These are phyloP conservation scores for Saccharomycopsis sp. DNA, from an alignment of 805 yeast genomes.

Conservation along the genomic window DNA sequence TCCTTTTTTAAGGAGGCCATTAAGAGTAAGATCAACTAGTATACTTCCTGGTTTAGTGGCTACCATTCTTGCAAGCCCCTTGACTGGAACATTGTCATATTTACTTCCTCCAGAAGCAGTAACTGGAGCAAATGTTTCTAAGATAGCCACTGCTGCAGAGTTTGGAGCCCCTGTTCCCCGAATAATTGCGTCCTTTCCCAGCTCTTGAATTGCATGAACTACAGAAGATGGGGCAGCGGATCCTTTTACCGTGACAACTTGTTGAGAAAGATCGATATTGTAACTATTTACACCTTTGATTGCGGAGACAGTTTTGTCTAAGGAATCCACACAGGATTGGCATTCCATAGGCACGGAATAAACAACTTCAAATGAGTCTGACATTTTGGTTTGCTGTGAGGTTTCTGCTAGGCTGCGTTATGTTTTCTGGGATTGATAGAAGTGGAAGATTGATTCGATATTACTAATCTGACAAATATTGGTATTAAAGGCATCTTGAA, in stretches of 20 bases:
- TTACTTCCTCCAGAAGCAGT: slow-evolving; percentile 22
- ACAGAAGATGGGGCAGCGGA: slow-evolving; percentile 69
- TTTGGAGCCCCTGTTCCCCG: slow-evolving; percentile 86
- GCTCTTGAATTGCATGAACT: slow-evolving; percentile 57
- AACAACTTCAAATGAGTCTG: slow-evolving; percentile 46
- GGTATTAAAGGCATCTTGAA: background rate
- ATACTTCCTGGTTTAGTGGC: slow-evolving; percentile 47
- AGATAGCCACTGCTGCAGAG: slow-evolving; percentile 84
- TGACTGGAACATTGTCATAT: slow-evolving; percentile 51
- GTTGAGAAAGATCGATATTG: slow-evolving; percentile 50
- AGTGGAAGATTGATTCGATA: background rate
- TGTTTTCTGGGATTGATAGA: background rate
- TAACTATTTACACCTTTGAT: slow-evolving; percentile 45
- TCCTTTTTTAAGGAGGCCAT: slow-evolving; percentile 57
- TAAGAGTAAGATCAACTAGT: slow-evolving; percentile 71
- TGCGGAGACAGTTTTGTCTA: slow-evolving; percentile 44
- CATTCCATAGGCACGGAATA: slow-evolving; percentile 87
- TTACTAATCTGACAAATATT: background rate
- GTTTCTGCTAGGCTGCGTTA: too few relatives aligned
- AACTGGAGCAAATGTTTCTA: slow-evolving; percentile 58
- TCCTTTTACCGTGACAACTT: slow-evolving; percentile 63
- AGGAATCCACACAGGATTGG: slow-evolving; percentile 57
- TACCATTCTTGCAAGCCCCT: slow-evolving; percentile 84
- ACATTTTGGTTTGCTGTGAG: background rate
- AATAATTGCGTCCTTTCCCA: slow-evolving; percentile 85